A percentile compares a stretch with the other conserved stretches of the same genome.
phyloP scores from a whole-genome alignment of 1,139 yeast species.

The Nematodospora anomalae region DNA sequence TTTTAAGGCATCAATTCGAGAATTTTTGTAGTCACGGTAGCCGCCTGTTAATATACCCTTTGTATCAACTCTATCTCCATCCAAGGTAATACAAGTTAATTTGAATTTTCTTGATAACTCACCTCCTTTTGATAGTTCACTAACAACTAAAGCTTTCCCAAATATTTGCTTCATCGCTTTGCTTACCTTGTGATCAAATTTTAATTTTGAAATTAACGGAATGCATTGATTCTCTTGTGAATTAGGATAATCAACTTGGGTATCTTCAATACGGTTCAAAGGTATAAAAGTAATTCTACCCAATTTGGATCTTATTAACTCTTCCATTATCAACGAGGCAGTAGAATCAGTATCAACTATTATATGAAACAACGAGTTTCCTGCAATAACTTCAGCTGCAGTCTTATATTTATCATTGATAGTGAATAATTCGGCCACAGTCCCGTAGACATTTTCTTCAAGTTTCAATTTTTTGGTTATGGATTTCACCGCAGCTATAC shows the following conservation, averaged over 20 bases:
- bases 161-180: constrained; percentile 77
- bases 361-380: constrained; percentile 79
- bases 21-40: constrained; percentile 65
- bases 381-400: constrained; percentile 89
- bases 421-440: constrained; percentile 77
- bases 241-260: constrained; percentile 51
- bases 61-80: constrained; percentile 86
- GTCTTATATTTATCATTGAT: constrained; percentile 82
- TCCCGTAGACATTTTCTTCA: constrained; percentile 68
- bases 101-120: constrained; percentile 63
- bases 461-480: constrained; percentile 59
- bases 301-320: constrained; percentile 62
- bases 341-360: constrained; percentile 89
- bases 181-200: constrained; percentile 52
- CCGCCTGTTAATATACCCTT: constrained; percentile 92
- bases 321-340: constrained; percentile 77
- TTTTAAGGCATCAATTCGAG: constrained; percentile 71
- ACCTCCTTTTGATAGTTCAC: constrained; percentile 66
- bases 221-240: constrained; percentile 56
- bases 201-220: constrained; percentile 74
- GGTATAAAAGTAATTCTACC: constrained; percentile 95
- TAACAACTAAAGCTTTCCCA: constrained; percentile 77
- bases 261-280: constrained; percentile 59
- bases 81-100: constrained; percentile 79
- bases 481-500: constrained; percentile 63